Evolutionary conservation across 768 basidiomycete genomes (phyloP).

Genomic region (Tricholoma flavovirens): DNA sequence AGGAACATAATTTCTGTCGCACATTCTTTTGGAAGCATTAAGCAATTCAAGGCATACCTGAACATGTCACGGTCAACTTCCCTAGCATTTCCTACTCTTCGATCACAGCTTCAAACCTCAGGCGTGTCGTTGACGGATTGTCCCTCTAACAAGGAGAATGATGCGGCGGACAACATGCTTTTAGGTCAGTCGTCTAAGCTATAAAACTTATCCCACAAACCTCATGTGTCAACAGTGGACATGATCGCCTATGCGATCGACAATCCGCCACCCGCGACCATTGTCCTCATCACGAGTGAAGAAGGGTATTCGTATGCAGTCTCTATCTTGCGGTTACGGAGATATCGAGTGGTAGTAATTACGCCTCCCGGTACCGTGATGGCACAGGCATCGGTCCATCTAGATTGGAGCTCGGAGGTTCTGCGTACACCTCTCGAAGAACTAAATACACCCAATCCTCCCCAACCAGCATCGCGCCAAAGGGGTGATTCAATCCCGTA

Average conservation of each 20-base stretch:
- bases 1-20: conserved; percentile 41
- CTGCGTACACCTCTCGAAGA: conserved; percentile 18
- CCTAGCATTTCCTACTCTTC: conserved; percentile 11
- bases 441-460: neutral
- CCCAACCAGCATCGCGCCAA: neutral
- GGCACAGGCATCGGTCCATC: conserved; percentile 40
- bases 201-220: neutral
- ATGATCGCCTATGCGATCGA: conserved; percentile 33
- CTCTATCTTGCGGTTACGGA: conserved; percentile 33
- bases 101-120: conserved; percentile 42
- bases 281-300: conserved; percentile 44
- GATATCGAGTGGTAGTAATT: conserved; percentile 34
- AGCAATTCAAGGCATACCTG: conserved; percentile 49
- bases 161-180: conserved; percentile 47
- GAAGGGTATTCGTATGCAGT: conserved; percentile 39
- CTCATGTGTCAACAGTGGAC: conserved; percentile 12
- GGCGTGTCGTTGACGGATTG: conserved; percentile 39
- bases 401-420: conserved; percentile 41
- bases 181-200: conserved; percentile 29
- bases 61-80: conserved; percentile 34
- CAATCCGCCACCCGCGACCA: conserved; percentile 36
- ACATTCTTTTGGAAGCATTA: conserved; percentile 40
- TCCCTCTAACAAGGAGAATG: conserved; percentile 30
- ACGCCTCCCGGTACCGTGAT: conserved; percentile 31
- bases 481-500: conserved; percentile 3